A percentile compares a stretch with the other conserved stretches of the same genome.
phyloP scores from a whole-genome alignment of 2,329 filamentous ascomycete genomes.

The Fusarium incarnatum region DNA sequence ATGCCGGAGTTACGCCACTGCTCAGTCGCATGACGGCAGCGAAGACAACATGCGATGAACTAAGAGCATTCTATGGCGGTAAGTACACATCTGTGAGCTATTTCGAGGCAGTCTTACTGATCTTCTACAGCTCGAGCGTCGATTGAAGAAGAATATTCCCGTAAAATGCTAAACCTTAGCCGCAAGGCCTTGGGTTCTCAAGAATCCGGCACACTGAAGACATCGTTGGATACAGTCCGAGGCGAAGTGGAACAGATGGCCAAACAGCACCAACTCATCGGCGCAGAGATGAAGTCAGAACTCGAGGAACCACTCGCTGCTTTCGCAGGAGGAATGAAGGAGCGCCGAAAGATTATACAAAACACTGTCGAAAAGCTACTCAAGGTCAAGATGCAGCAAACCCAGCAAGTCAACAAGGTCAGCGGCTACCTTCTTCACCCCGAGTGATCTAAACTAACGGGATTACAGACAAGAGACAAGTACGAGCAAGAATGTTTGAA shows the following conservation, averaged over 20 bases:
- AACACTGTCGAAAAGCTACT: constrained; percentile 92
- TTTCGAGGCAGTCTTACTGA: background rate
- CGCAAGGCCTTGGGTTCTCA: constrained; percentile 90
- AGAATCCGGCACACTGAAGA: constrained; percentile 84
- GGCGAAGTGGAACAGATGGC: constrained; percentile 93
- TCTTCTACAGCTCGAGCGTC: constrained; percentile 77
- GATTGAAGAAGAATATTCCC: constrained; percentile 96
- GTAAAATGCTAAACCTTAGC: constrained; percentile 86
- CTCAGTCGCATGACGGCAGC: constrained; percentile 94
- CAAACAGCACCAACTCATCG: constrained; percentile 91
- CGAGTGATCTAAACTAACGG: constrained; percentile 10
- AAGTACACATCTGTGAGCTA: constrained; percentile 45
- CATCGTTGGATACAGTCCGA: constrained; percentile 87
- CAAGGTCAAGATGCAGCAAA: constrained; percentile 94
- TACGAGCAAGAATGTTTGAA: constrained; percentile 98
- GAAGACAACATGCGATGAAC: constrained; percentile 93
- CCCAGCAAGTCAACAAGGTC: constrained; percentile 90
- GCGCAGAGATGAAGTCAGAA: constrained; percentile 94
- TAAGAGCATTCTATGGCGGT: constrained; percentile 91
- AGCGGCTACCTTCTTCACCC: constrained; percentile 33
- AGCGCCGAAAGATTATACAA: constrained; percentile 95
- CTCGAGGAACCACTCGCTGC: constrained; percentile 92
- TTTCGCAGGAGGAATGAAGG: constrained; percentile 95
- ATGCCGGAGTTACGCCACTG: constrained; percentile 91
- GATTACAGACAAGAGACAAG: constrained; percentile 80